Conservation (phyloP, 2,329 filamentous ascomycete genomes). For the Trichoderma breve region DNA sequence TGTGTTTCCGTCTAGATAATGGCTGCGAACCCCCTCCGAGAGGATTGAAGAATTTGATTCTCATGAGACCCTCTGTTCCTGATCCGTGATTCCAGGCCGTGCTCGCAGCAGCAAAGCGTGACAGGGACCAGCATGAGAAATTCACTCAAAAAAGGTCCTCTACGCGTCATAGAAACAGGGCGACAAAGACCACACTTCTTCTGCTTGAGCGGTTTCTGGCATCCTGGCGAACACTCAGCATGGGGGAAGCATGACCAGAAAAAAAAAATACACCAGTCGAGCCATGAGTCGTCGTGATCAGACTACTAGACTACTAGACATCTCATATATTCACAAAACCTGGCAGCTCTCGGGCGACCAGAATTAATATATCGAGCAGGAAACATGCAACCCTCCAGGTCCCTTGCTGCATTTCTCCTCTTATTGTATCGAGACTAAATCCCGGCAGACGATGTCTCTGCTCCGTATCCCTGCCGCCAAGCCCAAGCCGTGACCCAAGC, state of each 20-base stretch:
- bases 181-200: background rate
- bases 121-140: background rate
- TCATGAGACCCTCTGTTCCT: constrained; percentile 3
- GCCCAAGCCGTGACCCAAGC: background rate
- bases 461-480: background rate
- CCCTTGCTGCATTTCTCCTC: background rate
- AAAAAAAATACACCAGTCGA: background rate
- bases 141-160: constrained; percentile 3
- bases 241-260: background rate
- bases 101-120: background rate
- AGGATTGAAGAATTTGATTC: background rate
- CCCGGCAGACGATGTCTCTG: background rate
- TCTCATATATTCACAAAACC: background rate
- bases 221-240: background rate
- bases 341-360: background rate
- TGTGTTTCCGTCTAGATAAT: background rate
- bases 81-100: background rate
- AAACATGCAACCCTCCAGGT: background rate
- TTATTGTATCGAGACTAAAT: background rate
- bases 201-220: background rate
- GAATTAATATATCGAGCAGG: background rate
- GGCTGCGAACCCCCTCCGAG: background rate
- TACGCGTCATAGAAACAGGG: constrained; percentile 8
- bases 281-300: background rate
- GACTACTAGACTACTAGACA: background rate